These are phyloP conservation scores for Cordyceps pruinosa DNA, from an alignment of 2,329 filamentous ascomycete genomes.

Conservation along the genomic window DNA sequence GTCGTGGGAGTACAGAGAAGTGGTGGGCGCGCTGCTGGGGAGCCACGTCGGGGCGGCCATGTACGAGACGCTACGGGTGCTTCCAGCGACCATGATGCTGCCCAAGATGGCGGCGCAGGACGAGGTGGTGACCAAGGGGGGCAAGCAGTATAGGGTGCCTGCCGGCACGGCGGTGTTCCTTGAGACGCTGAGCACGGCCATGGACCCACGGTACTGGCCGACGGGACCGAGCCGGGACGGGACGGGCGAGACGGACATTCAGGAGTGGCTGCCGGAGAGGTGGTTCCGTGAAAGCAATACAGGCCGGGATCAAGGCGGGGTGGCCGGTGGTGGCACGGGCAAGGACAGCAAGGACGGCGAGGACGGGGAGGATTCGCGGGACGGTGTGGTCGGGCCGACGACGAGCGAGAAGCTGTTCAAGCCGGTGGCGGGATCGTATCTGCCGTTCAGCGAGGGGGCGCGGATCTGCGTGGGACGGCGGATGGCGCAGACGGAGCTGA, in stretches of 20 bases:
- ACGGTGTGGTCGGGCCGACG: constrained; percentile 53
- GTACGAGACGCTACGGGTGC: constrained; percentile 68
- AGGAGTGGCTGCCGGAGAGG: constrained; percentile 64
- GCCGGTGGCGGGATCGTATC: constrained; percentile 48
- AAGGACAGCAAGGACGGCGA: constrained; percentile 2
- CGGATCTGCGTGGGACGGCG: constrained; percentile 51
- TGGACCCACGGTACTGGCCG: constrained; percentile 70
- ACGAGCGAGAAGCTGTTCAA: constrained; percentile 56
- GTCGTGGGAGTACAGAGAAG: constrained; percentile 64
- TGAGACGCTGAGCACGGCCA: constrained; percentile 49
- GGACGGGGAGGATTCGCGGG: constrained; percentile 42
- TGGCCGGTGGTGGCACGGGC: too few species aligned
- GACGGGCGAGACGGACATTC: constrained; percentile 46
- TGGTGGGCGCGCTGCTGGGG: constrained; percentile 58
- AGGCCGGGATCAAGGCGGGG: constrained; percentile 15
- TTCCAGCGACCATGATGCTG: constrained; percentile 64
- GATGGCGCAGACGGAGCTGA: constrained; percentile 53
- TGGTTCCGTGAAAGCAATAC: constrained; percentile 50
- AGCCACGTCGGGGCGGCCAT: constrained; percentile 68
- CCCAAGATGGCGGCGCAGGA: constrained; percentile 54
- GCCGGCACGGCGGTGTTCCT: constrained; percentile 49
- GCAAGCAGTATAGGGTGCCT: constrained; percentile 52
- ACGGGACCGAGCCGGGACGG: constrained; percentile 38
- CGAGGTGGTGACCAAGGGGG: constrained; percentile 54
- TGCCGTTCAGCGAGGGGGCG: constrained; percentile 53